phyloP scores from a whole-genome alignment of 768 basidiomycete genomes.

The Lentinula sp. region DNA sequence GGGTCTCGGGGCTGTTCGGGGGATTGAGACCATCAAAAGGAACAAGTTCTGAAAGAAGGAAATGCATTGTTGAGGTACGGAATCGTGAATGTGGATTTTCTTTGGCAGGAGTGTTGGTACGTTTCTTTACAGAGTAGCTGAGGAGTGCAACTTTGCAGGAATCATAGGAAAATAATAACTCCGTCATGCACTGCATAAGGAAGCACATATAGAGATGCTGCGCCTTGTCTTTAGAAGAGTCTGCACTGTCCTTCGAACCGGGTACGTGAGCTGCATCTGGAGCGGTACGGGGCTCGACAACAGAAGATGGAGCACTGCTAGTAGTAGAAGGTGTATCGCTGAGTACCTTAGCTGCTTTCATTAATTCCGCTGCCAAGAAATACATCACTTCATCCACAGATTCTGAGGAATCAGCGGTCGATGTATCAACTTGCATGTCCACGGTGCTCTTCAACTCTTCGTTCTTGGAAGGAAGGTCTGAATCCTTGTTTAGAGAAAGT shows the following conservation, averaged over 20 bases:
- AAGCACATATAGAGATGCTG: constrained; percentile 64
- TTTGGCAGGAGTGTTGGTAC: constrained; percentile 55
- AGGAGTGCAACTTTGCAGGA: constrained; percentile 85
- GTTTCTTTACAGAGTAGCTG: constrained; percentile 68
- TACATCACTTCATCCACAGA: constrained; percentile 58
- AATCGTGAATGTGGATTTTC: constrained; percentile 49
- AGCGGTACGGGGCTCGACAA: constrained; percentile 3
- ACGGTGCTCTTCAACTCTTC: constrained; percentile 18
- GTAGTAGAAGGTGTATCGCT: constrained; percentile 21
- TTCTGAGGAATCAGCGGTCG: constrained; percentile 24
- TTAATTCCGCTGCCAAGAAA: constrained; percentile 67
- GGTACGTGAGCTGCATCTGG: constrained; percentile 6
- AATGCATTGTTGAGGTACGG: constrained; percentile 64
- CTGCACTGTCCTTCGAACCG: constrained; percentile 8
- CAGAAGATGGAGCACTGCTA: neutral
- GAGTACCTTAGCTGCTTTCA: constrained; percentile 48
- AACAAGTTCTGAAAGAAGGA: constrained; percentile 78
- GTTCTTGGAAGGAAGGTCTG: constrained; percentile 16
- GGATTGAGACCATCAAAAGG: constrained; percentile 69
- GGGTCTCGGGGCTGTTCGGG: constrained; percentile 48
- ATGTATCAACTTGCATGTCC: constrained; percentile 60
- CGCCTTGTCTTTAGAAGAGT: constrained; percentile 22
- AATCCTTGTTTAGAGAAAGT: constrained; percentile 47
- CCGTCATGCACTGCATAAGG: constrained; percentile 87
- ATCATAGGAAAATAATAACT: constrained; percentile 90